Evolutionary conservation across 441 rosid genomes (phyloP), one percentile per base, ranked within the genome.

Genomic region (Kokia cookei): DNA sequence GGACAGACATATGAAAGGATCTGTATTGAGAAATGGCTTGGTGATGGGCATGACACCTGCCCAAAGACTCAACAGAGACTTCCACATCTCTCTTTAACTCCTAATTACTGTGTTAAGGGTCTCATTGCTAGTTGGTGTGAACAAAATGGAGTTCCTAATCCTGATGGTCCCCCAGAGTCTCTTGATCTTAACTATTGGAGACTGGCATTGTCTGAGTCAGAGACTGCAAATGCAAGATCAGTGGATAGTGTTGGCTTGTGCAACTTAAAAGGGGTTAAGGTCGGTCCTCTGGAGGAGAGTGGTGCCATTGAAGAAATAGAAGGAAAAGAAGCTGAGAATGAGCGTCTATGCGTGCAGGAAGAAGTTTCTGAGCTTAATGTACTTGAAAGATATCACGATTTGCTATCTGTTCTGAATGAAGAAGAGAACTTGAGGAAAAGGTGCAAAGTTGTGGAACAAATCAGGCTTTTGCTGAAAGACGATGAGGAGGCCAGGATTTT

Each of bases 51-150:
- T 74, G 85, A 85, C 47, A 88, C 97, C 61, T 97, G 99, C 60
- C 99, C 99, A 12, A 97, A 97, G 83, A 86, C 97, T 76, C 98
- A 94, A 75, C 98, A 97, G 79, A 90, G 86, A 80, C 93, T 94
- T 59, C 83, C 90, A 45, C 98, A 94, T 85, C 90, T 87, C 72
- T 80, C 79, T 54, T 84, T 97, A 83, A 97, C 98, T 71, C 99
- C 99, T 24, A 97, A 97, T 86, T 91, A 90, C 84, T 94, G 98
- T 80, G 98, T 91, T 66, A 97, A 93, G 81, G 97, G 98, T 69
- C 99, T 97, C 50, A 83, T 94, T 73, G 83, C 91, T 24, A 89
- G 97, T 84, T 97, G 99, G 99, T 94, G 99, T 43, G 99, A 97
- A 78, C 98, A 91, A 76, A 88, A 89, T 54, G 97, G 99, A 72